Evolutionary conservation across 306 rosid species (phyloP).

Genomic region (Prunus dulcis): DNA sequence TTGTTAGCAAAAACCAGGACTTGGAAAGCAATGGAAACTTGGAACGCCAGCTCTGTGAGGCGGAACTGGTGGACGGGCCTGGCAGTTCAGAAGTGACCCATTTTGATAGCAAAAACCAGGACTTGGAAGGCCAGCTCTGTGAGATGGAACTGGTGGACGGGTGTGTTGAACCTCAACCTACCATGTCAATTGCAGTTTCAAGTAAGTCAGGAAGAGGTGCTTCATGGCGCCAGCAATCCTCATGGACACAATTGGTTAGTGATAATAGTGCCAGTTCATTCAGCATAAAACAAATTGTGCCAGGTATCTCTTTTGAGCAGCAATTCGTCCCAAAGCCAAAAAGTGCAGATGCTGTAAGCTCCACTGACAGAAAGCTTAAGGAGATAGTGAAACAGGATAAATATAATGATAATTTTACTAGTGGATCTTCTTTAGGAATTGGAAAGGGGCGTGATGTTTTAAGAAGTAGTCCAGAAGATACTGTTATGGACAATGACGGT

Average conservation of each 20-base stretch:
- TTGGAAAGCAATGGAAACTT: slow-evolving; percentile 13
- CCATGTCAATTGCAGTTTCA: slow-evolving; percentile 20
- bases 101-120: slow-evolving; percentile 13
- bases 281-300: slow-evolving; percentile 60
- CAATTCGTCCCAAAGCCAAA: slow-evolving; percentile 22
- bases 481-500: slow-evolving; percentile 19
- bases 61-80: background rate
- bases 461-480: slow-evolving; percentile 14
- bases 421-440: slow-evolving; percentile 14
- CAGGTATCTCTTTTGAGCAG: slow-evolving; percentile 38
- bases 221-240: slow-evolving; percentile 64
- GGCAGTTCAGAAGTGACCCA: slow-evolving; percentile 8
- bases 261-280: slow-evolving; percentile 40
- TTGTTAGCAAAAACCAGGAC: slow-evolving; percentile 22
- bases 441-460: background rate
- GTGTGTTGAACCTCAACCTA: slow-evolving; percentile 34
- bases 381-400: slow-evolving; percentile 22
- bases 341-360: slow-evolving; percentile 16
- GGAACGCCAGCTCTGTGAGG: background rate
- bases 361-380: slow-evolving; percentile 23
- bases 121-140: slow-evolving; percentile 9
- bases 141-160: slow-evolving; percentile 5
- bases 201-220: slow-evolving; percentile 56
- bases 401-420: slow-evolving; percentile 14
- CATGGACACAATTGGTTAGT: slow-evolving; percentile 77